phyloP scores from a whole-genome alignment of 495 filamentous ascomycete species.

The Lentithecium fluviatile region DNA sequence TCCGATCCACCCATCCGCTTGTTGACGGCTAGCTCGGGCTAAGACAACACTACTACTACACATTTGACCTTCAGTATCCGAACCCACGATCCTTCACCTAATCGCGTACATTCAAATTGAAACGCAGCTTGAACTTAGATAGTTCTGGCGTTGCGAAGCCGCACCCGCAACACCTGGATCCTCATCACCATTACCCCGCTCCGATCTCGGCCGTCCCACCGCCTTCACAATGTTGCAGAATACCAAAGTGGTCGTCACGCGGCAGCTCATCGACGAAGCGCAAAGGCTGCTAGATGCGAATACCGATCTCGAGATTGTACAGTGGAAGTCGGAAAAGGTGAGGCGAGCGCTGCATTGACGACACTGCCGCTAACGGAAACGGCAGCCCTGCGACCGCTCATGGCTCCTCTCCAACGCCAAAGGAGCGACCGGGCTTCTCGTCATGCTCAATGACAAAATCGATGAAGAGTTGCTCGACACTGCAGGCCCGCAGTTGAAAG shows the following conservation, averaged over 20 bases:
- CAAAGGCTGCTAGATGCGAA: conserved; percentile 15
- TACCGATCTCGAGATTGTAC: conserved; percentile 15
- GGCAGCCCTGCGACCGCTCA: conserved; percentile 21
- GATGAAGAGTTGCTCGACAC: conserved; percentile 20
- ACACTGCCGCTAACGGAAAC: conserved; percentile 3
- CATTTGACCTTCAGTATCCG: no score
- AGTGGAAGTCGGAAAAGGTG: conserved; percentile 23
- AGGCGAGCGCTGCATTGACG: not conserved
- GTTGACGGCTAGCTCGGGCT: no score
- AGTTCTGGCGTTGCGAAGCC: no score
- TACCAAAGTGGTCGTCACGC: conserved; percentile 27
- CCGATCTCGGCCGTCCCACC: conserved; percentile 15
- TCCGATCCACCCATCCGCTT: no score
- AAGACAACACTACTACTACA: no score
- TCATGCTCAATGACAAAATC: conserved; percentile 27
- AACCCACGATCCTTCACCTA: no score
- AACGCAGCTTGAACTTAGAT: no score
- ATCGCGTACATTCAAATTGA: no score
- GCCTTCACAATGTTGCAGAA: conserved; percentile 8
- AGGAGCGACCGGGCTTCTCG: conserved; percentile 19
- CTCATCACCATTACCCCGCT: no score
- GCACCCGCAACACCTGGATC: no score
- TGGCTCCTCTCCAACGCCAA: conserved; percentile 25
- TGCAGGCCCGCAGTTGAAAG: conserved; percentile 17
- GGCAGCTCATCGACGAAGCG: conserved; percentile 16